Conservation (phyloP, 805 yeast genomes). For the Wickerhamiella azymoides region DNA sequence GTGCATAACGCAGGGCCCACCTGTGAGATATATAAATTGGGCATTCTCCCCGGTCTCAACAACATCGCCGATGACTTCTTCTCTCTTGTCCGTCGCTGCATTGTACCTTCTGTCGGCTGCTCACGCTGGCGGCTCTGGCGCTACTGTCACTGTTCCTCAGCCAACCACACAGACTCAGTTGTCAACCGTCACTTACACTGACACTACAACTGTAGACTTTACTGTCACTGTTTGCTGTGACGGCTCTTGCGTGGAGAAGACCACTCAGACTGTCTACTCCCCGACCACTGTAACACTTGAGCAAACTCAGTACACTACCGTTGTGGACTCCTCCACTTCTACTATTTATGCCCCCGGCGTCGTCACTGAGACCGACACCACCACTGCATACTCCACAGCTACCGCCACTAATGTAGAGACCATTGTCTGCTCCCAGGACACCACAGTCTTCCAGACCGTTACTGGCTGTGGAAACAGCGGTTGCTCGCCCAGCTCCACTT, state of each 20-base stretch:
- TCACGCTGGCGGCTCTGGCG: not conserved
- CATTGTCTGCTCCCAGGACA: not conserved
- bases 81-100: conserved; percentile 1
- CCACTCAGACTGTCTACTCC: conserved; percentile 5
- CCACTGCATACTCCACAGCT: not conserved
- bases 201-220: conserved; percentile 1
- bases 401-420: conserved; percentile 1
- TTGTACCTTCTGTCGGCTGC: not conserved
- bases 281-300: conserved; percentile 7
- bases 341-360: conserved; percentile 8
- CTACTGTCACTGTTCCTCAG: conserved; percentile 5
- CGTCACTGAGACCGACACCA: conserved; percentile 7
- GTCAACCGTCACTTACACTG: conserved; percentile 3
- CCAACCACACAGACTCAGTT: conserved; percentile 6
- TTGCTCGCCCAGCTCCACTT: not conserved
- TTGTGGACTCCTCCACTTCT: conserved; percentile 1
- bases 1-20: conserved; percentile 6
- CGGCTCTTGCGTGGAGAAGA: conserved; percentile 4
- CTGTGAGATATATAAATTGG: not conserved
- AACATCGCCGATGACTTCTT: not conserved
- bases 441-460: not conserved
- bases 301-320: conserved; percentile 5
- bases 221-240: conserved; percentile 8
- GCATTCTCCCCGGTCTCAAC: not conserved
- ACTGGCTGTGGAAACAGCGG: not conserved